Evolutionary conservation across 495 filamentous ascomycete species (phyloP).

Genomic region (Copromyces sp.): DNA sequence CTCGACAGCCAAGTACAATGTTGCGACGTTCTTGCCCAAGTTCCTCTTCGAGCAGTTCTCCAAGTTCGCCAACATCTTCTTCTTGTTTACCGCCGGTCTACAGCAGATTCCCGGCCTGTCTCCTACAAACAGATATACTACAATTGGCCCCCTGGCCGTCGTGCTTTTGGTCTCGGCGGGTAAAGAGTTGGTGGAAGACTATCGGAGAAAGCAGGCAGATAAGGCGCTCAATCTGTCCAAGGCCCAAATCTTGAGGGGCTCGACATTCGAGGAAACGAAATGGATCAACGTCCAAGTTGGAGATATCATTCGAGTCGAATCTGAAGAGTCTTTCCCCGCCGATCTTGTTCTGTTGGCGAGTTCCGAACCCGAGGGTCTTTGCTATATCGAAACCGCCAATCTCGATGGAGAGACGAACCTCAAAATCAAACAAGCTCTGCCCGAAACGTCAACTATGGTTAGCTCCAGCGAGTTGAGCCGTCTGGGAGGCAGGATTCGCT

Average conservation of each 20-base stretch:
- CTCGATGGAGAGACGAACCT: conserved; percentile 97
- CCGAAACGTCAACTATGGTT: conserved; percentile 83
- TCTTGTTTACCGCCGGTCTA: conserved; percentile 91
- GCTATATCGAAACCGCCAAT: conserved; percentile 98
- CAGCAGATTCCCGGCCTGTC: conserved; percentile 95
- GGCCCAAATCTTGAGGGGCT: conserved; percentile 73
- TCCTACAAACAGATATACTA: conserved; percentile 90
- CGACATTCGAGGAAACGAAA: conserved; percentile 72
- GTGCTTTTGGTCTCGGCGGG: conserved; percentile 89
- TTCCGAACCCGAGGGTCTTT: conserved; percentile 94
- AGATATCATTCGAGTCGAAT: conserved; percentile 90
- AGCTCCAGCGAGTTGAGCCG: conserved; percentile 80
- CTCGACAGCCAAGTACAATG: conserved; percentile 96
- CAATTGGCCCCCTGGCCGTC: conserved; percentile 82
- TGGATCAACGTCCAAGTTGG: conserved; percentile 94
- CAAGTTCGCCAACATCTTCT: conserved; percentile 98
- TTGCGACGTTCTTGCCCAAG: conserved; percentile 91
- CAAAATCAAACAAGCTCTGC: conserved; percentile 97
- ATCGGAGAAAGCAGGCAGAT: conserved; percentile 80
- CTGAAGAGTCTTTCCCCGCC: conserved; percentile 91
- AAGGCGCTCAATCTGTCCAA: conserved; percentile 81
- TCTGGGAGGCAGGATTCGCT: conserved; percentile 74
- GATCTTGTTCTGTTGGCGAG: conserved; percentile 87
- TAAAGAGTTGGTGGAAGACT: conserved; percentile 92
- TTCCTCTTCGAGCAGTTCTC: conserved; percentile 99